Percentiles rank a stretch among this genome's conserved stretches.
phyloP scores from a whole-genome alignment of 2,329 filamentous ascomycete genomes.

The Penicillium freii region DNA sequence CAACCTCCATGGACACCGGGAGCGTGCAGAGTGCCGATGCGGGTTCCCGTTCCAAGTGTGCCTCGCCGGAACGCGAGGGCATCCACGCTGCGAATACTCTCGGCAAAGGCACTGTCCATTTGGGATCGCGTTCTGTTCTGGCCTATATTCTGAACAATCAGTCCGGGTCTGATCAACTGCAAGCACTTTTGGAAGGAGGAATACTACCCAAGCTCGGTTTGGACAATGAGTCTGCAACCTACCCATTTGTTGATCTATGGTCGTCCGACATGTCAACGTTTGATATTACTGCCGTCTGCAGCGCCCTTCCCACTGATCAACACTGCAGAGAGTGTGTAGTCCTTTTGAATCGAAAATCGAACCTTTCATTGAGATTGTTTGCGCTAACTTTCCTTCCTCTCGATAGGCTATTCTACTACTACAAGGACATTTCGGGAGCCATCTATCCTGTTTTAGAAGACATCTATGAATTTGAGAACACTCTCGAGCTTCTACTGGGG shows the following conservation, averaged over 20 bases:
- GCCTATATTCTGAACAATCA: slow-evolving; percentile 59
- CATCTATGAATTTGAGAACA: slow-evolving; percentile 54
- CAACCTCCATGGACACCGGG: slow-evolving; percentile 27
- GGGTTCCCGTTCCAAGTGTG: slow-evolving; percentile 33
- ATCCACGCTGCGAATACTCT: slow-evolving; percentile 61
- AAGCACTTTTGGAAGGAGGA: slow-evolving; percentile 59
- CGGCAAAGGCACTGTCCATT: slow-evolving; percentile 60
- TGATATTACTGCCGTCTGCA: slow-evolving; percentile 58
- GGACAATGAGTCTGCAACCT: slow-evolving; percentile 63
- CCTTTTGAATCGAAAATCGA: background rate
- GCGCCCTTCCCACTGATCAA: slow-evolving; percentile 57
- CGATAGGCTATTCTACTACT: slow-evolving; percentile 54
- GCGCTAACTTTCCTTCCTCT: slow-evolving; percentile 6
- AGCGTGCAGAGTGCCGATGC: slow-evolving; percentile 35
- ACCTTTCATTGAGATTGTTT: background rate
- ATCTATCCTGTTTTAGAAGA: slow-evolving; percentile 62
- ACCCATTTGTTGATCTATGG: slow-evolving; percentile 65
- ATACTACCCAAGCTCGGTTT: slow-evolving; percentile 62
- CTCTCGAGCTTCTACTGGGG: slow-evolving; percentile 54
- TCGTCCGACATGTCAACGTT: slow-evolving; percentile 59
- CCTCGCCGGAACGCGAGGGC: slow-evolving; percentile 51
- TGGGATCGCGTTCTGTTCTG: slow-evolving; percentile 61
- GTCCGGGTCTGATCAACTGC: slow-evolving; percentile 48
- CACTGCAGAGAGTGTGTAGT: slow-evolving; percentile 53
- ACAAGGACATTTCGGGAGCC: slow-evolving; percentile 58